A percentile compares a stretch with the other conserved stretches of the same genome.
These are phyloP conservation scores for Coleophoma crateriformis DNA, from an alignment of 2,329 filamentous ascomycete species.

Conservation along the genomic window DNA sequence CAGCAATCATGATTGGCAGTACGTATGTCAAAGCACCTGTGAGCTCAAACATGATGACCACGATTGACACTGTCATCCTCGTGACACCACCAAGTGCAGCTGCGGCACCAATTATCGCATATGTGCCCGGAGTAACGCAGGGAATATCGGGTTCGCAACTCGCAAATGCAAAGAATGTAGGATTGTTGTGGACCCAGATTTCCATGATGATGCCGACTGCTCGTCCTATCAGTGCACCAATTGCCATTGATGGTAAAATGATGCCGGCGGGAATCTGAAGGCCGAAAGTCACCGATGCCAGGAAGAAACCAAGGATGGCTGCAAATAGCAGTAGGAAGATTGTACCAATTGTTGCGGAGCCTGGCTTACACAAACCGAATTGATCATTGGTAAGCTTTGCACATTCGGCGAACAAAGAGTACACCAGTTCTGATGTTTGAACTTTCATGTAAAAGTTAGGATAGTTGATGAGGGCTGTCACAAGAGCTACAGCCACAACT, in stretches of 20 bases:
- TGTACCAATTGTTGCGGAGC: conserved; percentile 74
- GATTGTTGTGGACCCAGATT: conserved; percentile 76
- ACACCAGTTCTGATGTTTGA: conserved; percentile 86
- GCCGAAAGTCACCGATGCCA: conserved; percentile 86
- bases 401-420: conserved; percentile 88
- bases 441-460: conserved; percentile 96
- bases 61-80: conserved; percentile 94
- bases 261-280: conserved; percentile 93
- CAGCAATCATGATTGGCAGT: conserved; percentile 96
- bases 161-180: conserved; percentile 69
- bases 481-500: conserved; percentile 70
- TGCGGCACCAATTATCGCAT: conserved; percentile 92
- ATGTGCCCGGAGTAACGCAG: conserved; percentile 91
- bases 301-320: conserved; percentile 75
- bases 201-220: conserved; percentile 86
- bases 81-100: conserved; percentile 92
- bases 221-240: conserved; percentile 85
- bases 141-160: conserved; percentile 79
- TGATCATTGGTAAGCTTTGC: conserved; percentile 75
- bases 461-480: conserved; percentile 89
- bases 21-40: conserved; percentile 95
- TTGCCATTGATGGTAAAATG: conserved; percentile 91
- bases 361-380: conserved; percentile 85
- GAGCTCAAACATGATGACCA: conserved; percentile 99
- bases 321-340: conserved; percentile 80